Base-by-base conservation (phyloP, 495 filamentous ascomycete genomes). In the Xylaria sp. region DNA sequence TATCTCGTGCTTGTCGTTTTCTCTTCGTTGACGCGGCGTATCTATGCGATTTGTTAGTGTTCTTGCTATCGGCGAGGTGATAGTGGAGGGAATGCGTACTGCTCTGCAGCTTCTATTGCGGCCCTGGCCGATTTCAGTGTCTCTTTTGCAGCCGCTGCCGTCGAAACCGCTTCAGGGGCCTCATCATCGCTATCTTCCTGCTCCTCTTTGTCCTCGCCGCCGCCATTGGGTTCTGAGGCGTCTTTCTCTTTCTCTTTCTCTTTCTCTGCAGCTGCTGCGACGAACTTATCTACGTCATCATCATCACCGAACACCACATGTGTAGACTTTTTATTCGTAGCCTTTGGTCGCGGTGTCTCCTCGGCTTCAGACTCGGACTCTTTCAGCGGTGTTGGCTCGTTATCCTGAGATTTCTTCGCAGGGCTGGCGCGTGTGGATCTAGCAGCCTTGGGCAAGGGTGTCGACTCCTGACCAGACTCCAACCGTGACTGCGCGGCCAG, bases 1-100 rank as follows among this genome's bases (percentile, higher is more conserved):
- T 79, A 73, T 84, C 82, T 55, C 81, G 80, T 74, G 81, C 81
- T 71, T 85, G 82, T 31, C 83, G 80, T 68, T 82, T 86, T 61
- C 78, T 76, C 72, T 84, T 85, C 50, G 80, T 76, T 21, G 73
- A 74, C 19, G 81, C 82, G 17, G 78, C 79, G 78, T 82, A 76
- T 72, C 83, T 86, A 14, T 37, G 14, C 3, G 17, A 5, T 58
- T 5, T 1, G 55, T 76, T 62, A 78, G 71, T 33, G 17, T 37
- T 40, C 50, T 40, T 6, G 7, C 44, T 9, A 26, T 19, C 0
- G 40, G 52, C 17, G 17, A 68, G 31, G 11, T 19, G 41, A n/a
- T 15, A 29, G 44, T 0, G 4, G 50, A 14, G 19, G 17, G 31
- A 57, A 0, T 62, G 40, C 79, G 73, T 75, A 86, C 84, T 79